phyloP scores from a whole-genome alignment of 805 yeast genomes.

The Scheffersomyces ergatensis region DNA sequence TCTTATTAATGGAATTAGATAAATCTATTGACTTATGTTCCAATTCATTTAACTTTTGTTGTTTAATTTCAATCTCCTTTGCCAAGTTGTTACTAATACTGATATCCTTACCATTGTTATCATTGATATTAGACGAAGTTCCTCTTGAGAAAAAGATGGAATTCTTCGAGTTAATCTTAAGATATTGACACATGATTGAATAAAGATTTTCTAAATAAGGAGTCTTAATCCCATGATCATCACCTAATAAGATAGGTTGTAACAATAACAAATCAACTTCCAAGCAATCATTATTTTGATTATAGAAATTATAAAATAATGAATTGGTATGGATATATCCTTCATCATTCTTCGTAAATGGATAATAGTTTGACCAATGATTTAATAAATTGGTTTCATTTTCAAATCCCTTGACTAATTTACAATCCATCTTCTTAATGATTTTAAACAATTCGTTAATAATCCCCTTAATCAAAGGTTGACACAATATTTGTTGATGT shows the following conservation, averaged over 20 bases:
- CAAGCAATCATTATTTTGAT: constrained; percentile 37
- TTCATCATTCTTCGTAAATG: constrained; percentile 24
- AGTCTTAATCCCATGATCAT: constrained; percentile 79
- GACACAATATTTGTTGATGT: constrained; percentile 69
- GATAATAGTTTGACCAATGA: constrained; percentile 49
- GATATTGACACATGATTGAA: constrained; percentile 68
- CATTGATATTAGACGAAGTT: not conserved
- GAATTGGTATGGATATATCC: constrained; percentile 49
- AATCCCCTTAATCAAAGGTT: constrained; percentile 80
- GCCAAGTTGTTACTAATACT: not conserved
- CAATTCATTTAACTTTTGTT: constrained; percentile 12
- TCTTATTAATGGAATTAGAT: not conserved
- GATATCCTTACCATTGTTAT: not conserved
- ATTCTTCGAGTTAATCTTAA: constrained; percentile 38
- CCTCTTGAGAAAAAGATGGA: constrained; percentile 31
- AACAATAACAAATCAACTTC: constrained; percentile 74
- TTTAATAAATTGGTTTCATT: constrained; percentile 59
- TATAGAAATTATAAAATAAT: constrained; percentile 64
- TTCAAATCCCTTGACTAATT: constrained; percentile 66
- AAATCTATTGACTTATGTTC: constrained; percentile 1
- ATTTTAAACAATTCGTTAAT: constrained; percentile 72
- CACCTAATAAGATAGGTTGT: constrained; percentile 88
- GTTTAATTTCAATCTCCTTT: constrained; percentile 7
- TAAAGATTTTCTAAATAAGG: constrained; percentile 88
- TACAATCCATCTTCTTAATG: constrained; percentile 74